phyloP scores from a whole-genome alignment of 805 yeast genomes.

The Wickerhamiella nectarea region DNA sequence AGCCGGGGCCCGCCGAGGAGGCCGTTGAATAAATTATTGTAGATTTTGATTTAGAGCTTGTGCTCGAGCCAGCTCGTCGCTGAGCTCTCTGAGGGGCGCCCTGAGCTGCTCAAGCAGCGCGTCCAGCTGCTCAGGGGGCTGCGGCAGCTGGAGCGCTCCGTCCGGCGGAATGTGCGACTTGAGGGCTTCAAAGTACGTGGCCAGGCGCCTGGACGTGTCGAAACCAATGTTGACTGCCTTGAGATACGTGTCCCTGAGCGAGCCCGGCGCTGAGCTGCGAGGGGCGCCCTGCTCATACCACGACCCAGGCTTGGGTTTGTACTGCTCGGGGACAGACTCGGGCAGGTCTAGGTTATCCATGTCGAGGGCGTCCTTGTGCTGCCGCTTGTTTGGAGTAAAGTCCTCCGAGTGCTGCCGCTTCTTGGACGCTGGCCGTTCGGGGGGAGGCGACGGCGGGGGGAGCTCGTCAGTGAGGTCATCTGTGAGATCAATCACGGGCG shows the following conservation, averaged over 20 bases:
- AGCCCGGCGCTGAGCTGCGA: neutral
- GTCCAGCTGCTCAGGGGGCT: neutral
- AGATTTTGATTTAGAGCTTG: too few relatives aligned
- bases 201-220: neutral
- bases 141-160: neutral
- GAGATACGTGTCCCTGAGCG: neutral
- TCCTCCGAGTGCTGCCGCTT: neutral
- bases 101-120: neutral
- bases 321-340: neutral
- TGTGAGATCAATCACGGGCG: too few relatives aligned
- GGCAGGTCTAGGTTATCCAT: neutral
- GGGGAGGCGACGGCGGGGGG: too few relatives aligned
- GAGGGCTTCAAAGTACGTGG: neutral
- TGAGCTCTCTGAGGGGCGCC: neutral
- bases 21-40: too few relatives aligned
- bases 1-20: neutral
- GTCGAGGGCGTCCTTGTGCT: neutral
- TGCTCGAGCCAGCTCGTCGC: neutral
- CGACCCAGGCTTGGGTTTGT: neutral
- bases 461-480: too few relatives aligned
- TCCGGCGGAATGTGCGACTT: too few relatives aligned
- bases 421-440: neutral
- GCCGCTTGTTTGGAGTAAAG: neutral
- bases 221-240: neutral
- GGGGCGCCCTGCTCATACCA: neutral